These are phyloP conservation scores for Parsonsia alboflavescens DNA, from an alignment of 257 asterid species.

Conservation along the genomic window DNA sequence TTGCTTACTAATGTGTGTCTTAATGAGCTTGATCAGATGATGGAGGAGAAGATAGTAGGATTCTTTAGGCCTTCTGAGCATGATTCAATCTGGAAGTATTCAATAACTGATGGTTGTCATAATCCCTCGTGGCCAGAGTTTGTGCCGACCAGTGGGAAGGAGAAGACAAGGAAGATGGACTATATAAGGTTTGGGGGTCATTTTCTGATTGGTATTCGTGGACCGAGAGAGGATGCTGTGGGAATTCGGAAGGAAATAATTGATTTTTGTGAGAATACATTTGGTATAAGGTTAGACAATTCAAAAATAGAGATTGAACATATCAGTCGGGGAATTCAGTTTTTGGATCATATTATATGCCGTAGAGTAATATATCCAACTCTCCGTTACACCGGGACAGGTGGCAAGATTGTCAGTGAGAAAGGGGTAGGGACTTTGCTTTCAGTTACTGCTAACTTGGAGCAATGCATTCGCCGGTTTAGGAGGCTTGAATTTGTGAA, in stretches of 20 bases:
- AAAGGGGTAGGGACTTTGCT: slow-evolving; percentile 93
- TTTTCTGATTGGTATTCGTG: slow-evolving; percentile 80
- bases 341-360: slow-evolving; percentile 75
- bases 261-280: slow-evolving; percentile 53
- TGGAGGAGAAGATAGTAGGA: slow-evolving; percentile 61
- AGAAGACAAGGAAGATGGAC: slow-evolving; percentile 86
- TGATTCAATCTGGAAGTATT: slow-evolving; percentile 86
- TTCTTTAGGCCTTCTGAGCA: slow-evolving; percentile 63
- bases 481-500: slow-evolving; percentile 67
- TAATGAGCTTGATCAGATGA: slow-evolving; percentile 62
- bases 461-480: slow-evolving; percentile 77
- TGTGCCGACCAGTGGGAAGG: slow-evolving; percentile 85
- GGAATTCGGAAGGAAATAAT: slow-evolving; percentile 62
- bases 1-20: slow-evolving; percentile 66
- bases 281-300: slow-evolving; percentile 65
- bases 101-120: slow-evolving; percentile 79
- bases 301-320: slow-evolving; percentile 82
- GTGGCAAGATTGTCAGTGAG: slow-evolving; percentile 78
- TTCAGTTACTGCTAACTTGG: slow-evolving; percentile 81
- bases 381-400: slow-evolving; percentile 76
- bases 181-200: slow-evolving; percentile 78
- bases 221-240: slow-evolving; percentile 88
- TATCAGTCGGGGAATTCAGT: slow-evolving; percentile 74
- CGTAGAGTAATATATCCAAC: slow-evolving; percentile 89
- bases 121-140: slow-evolving; percentile 99